phyloP scores from a whole-genome alignment of 1,284 basidiomycete genomes.

The Chondrostereum purpureum region DNA sequence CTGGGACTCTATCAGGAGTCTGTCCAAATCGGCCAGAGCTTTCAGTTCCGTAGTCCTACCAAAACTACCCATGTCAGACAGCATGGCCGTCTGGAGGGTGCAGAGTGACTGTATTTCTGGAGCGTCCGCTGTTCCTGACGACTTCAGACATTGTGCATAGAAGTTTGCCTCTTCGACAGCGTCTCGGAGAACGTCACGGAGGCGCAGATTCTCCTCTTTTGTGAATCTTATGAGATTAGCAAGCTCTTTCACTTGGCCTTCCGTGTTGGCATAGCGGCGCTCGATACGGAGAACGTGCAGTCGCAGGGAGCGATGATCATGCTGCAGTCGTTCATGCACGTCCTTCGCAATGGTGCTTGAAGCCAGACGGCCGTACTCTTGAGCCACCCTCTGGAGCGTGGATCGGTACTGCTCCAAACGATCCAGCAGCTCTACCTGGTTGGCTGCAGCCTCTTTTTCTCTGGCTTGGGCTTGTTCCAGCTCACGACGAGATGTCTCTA shows the following conservation, averaged over 20 bases:
- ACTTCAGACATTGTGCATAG: conserved; percentile 16
- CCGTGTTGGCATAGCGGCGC: conserved; percentile 61
- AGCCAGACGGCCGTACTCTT: conserved; percentile 55
- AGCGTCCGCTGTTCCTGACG: neutral
- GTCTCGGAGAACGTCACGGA: conserved; percentile 36
- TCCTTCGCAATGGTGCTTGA: conserved; percentile 38
- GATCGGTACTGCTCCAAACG: conserved; percentile 43
- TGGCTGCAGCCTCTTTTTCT: conserved; percentile 21
- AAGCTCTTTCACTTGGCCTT: conserved; percentile 60
- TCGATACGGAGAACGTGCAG: conserved; percentile 47
- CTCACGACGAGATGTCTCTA: conserved; percentile 30
- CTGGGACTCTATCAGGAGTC: too few species aligned
- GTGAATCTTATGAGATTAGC: conserved; percentile 53
- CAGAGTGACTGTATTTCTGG: neutral
- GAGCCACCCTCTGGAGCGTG: conserved; percentile 40
- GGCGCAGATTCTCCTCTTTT: conserved; percentile 44
- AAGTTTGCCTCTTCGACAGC: conserved; percentile 32
- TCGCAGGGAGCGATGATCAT: conserved; percentile 33
- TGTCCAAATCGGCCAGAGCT: neutral
- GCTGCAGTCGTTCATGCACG: conserved; percentile 35
- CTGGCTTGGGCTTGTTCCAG: conserved; percentile 19
- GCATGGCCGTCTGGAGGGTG: neutral
- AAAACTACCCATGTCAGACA: too few species aligned
- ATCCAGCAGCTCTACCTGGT: conserved; percentile 37
- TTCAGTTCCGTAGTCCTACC: neutral